A percentile compares a stretch with the other conserved stretches of the same genome.
These are phyloP conservation scores for Lipomyces kockii DNA, from an alignment of 805 yeast genomes.

Conservation along the genomic window DNA sequence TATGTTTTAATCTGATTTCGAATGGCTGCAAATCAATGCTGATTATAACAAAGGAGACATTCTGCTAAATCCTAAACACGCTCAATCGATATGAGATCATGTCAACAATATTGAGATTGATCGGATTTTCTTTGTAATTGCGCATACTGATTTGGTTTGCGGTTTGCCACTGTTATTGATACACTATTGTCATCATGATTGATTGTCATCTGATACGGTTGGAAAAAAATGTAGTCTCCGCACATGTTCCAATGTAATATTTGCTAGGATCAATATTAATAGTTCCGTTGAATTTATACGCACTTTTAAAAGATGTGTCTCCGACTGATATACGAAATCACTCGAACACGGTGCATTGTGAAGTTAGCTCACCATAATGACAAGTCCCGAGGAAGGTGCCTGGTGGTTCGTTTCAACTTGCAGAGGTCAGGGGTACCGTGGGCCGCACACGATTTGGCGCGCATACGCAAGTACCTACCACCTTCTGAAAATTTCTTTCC, in stretches of 20 bases:
- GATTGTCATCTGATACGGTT: not conserved
- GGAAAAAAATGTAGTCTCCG: not conserved
- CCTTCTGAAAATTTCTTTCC: not conserved
- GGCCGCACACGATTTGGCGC: not conserved
- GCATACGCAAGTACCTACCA: not conserved
- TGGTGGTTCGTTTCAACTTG: not conserved
- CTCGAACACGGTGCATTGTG: not conserved
- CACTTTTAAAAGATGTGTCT: too few relatives aligned
- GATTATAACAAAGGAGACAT: slow-evolving; percentile 4
- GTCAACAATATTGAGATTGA: not conserved
- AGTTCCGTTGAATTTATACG: not conserved
- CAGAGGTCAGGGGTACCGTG: not conserved
- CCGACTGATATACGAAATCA: too few relatives aligned
- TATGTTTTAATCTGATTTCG: not conserved
- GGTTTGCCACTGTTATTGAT: not conserved
- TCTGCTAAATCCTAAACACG: slow-evolving; percentile 3
- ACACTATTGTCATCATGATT: not conserved
- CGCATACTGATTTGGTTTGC: not conserved
- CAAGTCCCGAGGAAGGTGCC: too few relatives aligned
- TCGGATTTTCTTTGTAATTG: not conserved
- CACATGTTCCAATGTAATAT: not conserved
- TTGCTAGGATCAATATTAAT: not conserved
- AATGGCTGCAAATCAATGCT: not conserved
- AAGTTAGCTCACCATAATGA: too few relatives aligned
- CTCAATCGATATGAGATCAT: not conserved